These are phyloP conservation scores for Vanderwaltozyma polyspora DNA, from an alignment of 805 yeast genomes.

Conservation along the genomic window DNA sequence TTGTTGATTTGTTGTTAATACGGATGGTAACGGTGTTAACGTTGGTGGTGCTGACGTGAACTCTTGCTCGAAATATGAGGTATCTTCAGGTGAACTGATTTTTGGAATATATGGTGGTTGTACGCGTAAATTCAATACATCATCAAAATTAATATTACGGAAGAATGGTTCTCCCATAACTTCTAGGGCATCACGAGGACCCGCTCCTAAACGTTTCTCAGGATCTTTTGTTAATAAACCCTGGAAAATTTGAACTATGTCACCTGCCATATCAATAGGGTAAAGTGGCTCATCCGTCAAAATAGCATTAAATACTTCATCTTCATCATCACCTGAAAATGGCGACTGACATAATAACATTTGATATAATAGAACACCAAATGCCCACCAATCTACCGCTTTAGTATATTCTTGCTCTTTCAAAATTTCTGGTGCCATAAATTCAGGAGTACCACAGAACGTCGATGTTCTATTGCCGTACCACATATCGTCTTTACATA, in stretches of 20 bases:
- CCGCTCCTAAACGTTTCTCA: slow-evolving; percentile 67
- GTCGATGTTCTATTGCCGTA: slow-evolving; percentile 78
- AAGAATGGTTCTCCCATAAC: slow-evolving; percentile 95
- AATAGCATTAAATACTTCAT: slow-evolving; percentile 93
- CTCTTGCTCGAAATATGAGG: slow-evolving; percentile 86
- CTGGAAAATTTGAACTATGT: slow-evolving; percentile 87
- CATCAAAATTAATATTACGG: slow-evolving; percentile 82
- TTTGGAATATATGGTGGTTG: slow-evolving; percentile 89
- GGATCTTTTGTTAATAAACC: slow-evolving; percentile 88
- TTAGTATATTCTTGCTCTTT: slow-evolving; percentile 87
- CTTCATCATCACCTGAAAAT: slow-evolving; percentile 93
- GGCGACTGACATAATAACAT: slow-evolving; percentile 96
- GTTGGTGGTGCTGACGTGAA: slow-evolving; percentile 92
- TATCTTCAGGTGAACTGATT: slow-evolving; percentile 77
- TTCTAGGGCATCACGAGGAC: slow-evolving; percentile 81
- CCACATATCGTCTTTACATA: slow-evolving; percentile 92
- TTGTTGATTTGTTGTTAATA: slow-evolving; percentile 76
- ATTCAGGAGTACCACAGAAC: slow-evolving; percentile 98
- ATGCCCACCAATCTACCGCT: slow-evolving; percentile 99
- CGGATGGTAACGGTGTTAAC: slow-evolving; percentile 86
- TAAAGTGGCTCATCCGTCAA: slow-evolving; percentile 92
- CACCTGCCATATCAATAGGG: slow-evolving; percentile 95
- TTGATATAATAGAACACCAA: slow-evolving; percentile 91
- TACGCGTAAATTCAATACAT: slow-evolving; percentile 55
- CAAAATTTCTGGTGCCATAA: slow-evolving; percentile 97